A percentile compares a stretch with the other conserved stretches of the same genome.
phyloP scores from a whole-genome alignment of 2,329 filamentous ascomycete species.

The Pleomassaria siparia region DNA sequence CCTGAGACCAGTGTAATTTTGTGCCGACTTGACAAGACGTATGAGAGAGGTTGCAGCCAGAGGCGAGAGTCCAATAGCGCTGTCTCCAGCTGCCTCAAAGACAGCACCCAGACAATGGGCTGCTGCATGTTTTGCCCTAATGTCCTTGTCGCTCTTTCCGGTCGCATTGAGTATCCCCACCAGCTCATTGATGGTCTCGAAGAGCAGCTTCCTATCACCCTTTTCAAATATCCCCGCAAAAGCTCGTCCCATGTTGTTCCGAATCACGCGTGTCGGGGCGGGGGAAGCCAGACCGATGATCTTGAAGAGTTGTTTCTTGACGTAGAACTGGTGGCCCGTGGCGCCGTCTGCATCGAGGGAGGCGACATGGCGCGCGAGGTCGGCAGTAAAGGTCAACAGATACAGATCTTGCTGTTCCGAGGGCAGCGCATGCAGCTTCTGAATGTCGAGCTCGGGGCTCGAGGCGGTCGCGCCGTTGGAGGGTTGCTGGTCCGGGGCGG shows the following conservation, averaged over 20 bases:
- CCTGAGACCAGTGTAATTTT: slow-evolving; percentile 78
- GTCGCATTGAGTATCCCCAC: slow-evolving; percentile 69
- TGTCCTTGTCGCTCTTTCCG: slow-evolving; percentile 73
- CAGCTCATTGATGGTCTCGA: slow-evolving; percentile 92
- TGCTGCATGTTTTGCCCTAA: slow-evolving; percentile 82
- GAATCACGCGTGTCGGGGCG: slow-evolving; percentile 81
- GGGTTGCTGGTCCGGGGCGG: slow-evolving; percentile 25
- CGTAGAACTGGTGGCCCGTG: slow-evolving; percentile 82
- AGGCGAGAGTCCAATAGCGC: slow-evolving; percentile 79
- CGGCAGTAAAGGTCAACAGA: slow-evolving; percentile 83
- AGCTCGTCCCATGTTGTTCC: slow-evolving; percentile 84
- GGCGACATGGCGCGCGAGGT: slow-evolving; percentile 78
- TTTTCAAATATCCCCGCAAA: slow-evolving; percentile 79
- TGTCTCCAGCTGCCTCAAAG: slow-evolving; percentile 90
- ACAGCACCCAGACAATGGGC: slow-evolving; percentile 84
- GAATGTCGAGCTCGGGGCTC: slow-evolving; percentile 81
- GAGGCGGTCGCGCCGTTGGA: slow-evolving; percentile 39
- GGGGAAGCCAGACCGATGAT: slow-evolving; percentile 82
- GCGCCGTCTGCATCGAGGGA: slow-evolving; percentile 75
- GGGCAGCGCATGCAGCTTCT: slow-evolving; percentile 85
- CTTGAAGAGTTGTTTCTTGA: slow-evolving; percentile 94
- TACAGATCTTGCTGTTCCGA: slow-evolving; percentile 96
- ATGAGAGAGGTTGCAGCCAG: slow-evolving; percentile 71
- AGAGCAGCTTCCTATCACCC: slow-evolving; percentile 87
- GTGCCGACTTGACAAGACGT: slow-evolving; percentile 77